Evolutionary conservation across 495 filamentous ascomycete species (phyloP).

Genomic region (Hyphodiscus hymeniophilus): DNA sequence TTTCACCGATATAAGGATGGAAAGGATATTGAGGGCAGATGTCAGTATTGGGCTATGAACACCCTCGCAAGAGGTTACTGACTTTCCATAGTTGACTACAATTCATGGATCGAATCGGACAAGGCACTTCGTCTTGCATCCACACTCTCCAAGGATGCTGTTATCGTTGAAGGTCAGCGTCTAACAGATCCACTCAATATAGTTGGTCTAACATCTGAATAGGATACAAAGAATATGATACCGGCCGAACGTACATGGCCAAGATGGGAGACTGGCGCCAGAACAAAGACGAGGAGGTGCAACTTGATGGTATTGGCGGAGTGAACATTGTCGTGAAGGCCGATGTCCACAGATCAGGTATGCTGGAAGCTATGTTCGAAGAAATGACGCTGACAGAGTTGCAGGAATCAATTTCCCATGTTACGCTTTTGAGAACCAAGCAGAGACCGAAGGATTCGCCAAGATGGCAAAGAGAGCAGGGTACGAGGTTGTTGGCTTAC

Average conservation of each 20-base stretch:
- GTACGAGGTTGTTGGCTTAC: slow-evolving; percentile 84
- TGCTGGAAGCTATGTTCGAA: slow-evolving; percentile 11
- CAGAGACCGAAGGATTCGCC: slow-evolving; percentile 96
- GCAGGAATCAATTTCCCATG: slow-evolving; percentile 93
- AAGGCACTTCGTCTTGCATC: slow-evolving; percentile 65
- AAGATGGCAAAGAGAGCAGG: slow-evolving; percentile 98
- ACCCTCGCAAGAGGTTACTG: not conserved
- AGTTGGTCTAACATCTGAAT: slow-evolving; percentile 3
- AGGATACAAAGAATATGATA: slow-evolving; percentile 91
- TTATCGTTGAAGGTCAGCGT: slow-evolving; percentile 75
- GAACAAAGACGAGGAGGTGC: slow-evolving; percentile 83
- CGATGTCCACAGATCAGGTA: slow-evolving; percentile 91
- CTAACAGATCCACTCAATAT: slow-evolving; percentile 3
- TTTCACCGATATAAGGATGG: slow-evolving; percentile 86
- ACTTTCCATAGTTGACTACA: slow-evolving; percentile 73
- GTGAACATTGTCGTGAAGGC: slow-evolving; percentile 97
- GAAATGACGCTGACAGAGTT: slow-evolving; percentile 6
- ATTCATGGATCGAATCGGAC: slow-evolving; percentile 95
- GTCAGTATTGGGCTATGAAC: slow-evolving; percentile 41
- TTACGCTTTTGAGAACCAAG: slow-evolving; percentile 98
- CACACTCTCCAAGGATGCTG: slow-evolving; percentile 64
- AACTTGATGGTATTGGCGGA: slow-evolving; percentile 91
- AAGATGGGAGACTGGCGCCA: slow-evolving; percentile 84
- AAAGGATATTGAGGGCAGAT: slow-evolving; percentile 87
- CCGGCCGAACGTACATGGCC: slow-evolving; percentile 78